These are phyloP conservation scores for Metschnikowia continentalis DNA, from an alignment of 805 yeast genomes.

Conservation along the genomic window DNA sequence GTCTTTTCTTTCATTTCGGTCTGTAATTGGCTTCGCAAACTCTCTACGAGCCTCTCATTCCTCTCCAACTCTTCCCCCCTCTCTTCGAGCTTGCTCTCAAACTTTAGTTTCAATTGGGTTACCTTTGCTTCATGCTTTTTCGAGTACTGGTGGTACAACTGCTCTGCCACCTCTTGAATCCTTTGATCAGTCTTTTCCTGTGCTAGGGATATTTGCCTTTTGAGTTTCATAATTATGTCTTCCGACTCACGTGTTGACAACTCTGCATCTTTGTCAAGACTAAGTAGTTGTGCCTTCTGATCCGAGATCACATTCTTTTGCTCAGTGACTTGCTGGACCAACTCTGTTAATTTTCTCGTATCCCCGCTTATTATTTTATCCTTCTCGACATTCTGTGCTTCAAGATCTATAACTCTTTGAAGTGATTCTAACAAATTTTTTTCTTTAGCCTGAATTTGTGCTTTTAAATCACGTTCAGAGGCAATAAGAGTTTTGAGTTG, in stretches of 20 bases:
- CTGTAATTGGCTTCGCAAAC: slow-evolving; percentile 36
- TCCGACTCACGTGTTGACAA: slow-evolving; percentile 7
- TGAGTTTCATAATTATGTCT: slow-evolving; percentile 19
- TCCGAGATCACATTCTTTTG: slow-evolving; percentile 16
- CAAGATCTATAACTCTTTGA: slow-evolving; percentile 22
- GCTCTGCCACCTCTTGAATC: slow-evolving; percentile 61
- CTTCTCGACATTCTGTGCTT: slow-evolving; percentile 29
- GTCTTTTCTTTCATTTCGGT: slow-evolving; percentile 34
- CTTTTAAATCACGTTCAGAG: slow-evolving; percentile 1
- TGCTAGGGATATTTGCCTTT: slow-evolving; percentile 28
- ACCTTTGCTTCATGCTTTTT: slow-evolving; percentile 76
- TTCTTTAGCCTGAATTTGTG: slow-evolving; percentile 10
- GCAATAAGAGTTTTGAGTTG: neutral
- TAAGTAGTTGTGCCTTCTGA: slow-evolving; percentile 2
- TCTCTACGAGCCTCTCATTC: slow-evolving; percentile 41
- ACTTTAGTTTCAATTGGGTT: slow-evolving; percentile 39
- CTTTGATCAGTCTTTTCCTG: slow-evolving; percentile 51
- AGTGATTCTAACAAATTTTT: slow-evolving; percentile 4
- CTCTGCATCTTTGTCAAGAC: neutral
- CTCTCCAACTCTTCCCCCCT: slow-evolving; percentile 42
- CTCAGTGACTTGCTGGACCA: slow-evolving; percentile 22
- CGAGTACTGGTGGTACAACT: slow-evolving; percentile 67
- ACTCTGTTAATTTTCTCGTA: slow-evolving; percentile 26
- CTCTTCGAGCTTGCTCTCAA: slow-evolving; percentile 35
- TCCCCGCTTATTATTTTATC: slow-evolving; percentile 31